Conservation (phyloP, 2,329 filamentous ascomycete genomes). For the Microthyrium microscopicum region DNA sequence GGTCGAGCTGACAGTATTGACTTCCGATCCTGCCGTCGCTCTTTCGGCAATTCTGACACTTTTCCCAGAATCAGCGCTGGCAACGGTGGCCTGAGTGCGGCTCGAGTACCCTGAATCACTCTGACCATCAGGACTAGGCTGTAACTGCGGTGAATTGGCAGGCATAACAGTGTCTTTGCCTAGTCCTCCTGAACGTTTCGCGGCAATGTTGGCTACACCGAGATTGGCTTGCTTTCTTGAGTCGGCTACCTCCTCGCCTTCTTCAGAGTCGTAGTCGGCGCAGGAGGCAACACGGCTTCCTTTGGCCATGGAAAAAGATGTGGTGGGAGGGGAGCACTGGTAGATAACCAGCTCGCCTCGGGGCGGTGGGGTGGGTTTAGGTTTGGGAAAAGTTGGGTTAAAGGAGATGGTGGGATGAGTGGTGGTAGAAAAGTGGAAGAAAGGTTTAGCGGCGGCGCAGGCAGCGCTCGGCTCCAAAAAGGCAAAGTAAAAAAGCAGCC, state of each 20-base stretch:
- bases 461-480: too few species aligned
- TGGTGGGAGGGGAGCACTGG: neutral
- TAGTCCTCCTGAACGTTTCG: constrained; percentile 5
- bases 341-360: neutral
- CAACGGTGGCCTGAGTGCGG: constrained; percentile 35
- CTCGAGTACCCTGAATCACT: constrained; percentile 49
- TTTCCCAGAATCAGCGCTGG: constrained; percentile 35
- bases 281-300: constrained; percentile 4
- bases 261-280: constrained; percentile 5
- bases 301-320: neutral
- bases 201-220: constrained; percentile 1
- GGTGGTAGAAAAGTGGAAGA: neutral
- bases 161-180: neutral
- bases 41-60: too few species aligned
- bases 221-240: neutral
- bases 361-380: neutral
- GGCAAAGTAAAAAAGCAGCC: too few species aligned
- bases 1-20: constrained; percentile 1
- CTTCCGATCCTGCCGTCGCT: neutral
- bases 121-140: constrained; percentile 25
- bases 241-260: constrained; percentile 4
- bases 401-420: neutral
- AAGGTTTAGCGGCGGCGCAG: too few species aligned
- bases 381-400: neutral
- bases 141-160: neutral